Evolutionary conservation across 2,329 filamentous ascomycete species (phyloP).

Genomic region (Rasamsonia emersonii): DNA sequence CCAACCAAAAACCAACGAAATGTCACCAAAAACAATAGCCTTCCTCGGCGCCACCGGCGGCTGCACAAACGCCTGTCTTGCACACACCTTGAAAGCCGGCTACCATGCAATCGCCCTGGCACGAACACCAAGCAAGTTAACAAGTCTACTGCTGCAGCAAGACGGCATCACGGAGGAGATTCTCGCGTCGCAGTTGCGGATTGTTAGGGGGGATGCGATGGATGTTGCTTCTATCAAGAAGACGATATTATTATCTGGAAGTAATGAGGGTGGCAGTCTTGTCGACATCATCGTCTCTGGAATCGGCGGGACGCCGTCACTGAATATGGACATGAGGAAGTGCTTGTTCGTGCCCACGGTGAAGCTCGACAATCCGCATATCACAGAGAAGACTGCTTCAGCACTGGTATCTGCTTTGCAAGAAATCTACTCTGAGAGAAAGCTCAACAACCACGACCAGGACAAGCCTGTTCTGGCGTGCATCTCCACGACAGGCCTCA

Average conservation of each 20-base stretch:
- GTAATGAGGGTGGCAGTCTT: conserved; percentile 12
- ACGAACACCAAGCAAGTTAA: conserved; percentile 43
- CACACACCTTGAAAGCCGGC: conserved; percentile 35
- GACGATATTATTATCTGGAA: conserved; percentile 22
- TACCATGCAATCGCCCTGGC: conserved; percentile 41
- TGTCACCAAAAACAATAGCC: conserved; percentile 28
- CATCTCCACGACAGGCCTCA: conserved; percentile 27
- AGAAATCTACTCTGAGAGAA: conserved; percentile 13
- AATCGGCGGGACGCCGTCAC: conserved; percentile 32
- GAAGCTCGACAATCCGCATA: conserved; percentile 24
- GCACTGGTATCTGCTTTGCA: conserved; percentile 17
- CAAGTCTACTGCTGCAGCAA: conserved; percentile 32
- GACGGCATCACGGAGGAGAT: conserved; percentile 24
- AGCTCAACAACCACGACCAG: not conserved
- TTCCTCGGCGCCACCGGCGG: conserved; percentile 48
- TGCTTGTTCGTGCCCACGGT: conserved; percentile 16
- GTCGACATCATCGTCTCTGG: conserved; percentile 41
- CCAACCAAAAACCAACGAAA: too few species aligned
- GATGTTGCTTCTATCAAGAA: conserved; percentile 33
- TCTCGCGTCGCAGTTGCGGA: conserved; percentile 35
- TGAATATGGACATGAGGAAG: conserved; percentile 10
- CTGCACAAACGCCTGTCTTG: conserved; percentile 36
- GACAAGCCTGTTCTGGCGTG: conserved; percentile 18
- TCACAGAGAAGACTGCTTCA: conserved; percentile 24
- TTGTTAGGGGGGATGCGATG: conserved; percentile 41